phyloP scores from a whole-genome alignment of 495 filamentous ascomycete genomes.

The Baudoinia panamericana region DNA sequence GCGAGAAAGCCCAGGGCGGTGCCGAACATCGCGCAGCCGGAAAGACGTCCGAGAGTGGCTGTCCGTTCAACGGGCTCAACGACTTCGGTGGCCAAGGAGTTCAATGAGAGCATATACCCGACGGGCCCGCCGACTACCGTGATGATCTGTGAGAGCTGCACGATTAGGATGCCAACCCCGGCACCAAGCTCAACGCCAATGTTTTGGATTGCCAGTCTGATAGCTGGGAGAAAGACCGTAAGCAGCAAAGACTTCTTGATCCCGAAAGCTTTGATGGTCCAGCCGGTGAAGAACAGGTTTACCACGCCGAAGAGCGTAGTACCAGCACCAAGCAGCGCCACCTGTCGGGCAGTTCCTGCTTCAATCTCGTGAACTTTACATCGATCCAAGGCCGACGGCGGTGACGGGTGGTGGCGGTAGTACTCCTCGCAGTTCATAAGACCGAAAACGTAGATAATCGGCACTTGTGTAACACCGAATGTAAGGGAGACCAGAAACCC shows the following conservation, averaged over 20 bases:
- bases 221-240: slow-evolving; percentile 39
- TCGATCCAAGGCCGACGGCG: slow-evolving; percentile 27
- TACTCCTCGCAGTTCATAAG: slow-evolving; percentile 47
- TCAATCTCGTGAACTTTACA: slow-evolving; percentile 39
- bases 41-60: slow-evolving; percentile 39
- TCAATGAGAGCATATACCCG: slow-evolving; percentile 44
- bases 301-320: slow-evolving; percentile 34
- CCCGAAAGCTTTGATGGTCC: slow-evolving; percentile 43
- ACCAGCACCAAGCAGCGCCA: slow-evolving; percentile 39
- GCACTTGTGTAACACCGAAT: slow-evolving; percentile 46
- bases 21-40: slow-evolving; percentile 44
- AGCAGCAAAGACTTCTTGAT: slow-evolving; percentile 39
- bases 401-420: slow-evolving; percentile 35
- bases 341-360: slow-evolving; percentile 41
- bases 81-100: slow-evolving; percentile 40
- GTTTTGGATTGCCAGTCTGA: slow-evolving; percentile 41
- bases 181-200: slow-evolving; percentile 40
- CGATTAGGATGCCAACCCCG: slow-evolving; percentile 38
- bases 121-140: slow-evolving; percentile 44
- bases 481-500: slow-evolving; percentile 44
- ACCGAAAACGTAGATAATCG: slow-evolving; percentile 46
- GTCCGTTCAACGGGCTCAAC: slow-evolving; percentile 39
- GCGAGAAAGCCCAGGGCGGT: slow-evolving; percentile 39
- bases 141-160: slow-evolving; percentile 43
- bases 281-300: slow-evolving; percentile 46